phyloP scores from a whole-genome alignment of 306 rosid species.

The Lathyrus sativus region DNA sequence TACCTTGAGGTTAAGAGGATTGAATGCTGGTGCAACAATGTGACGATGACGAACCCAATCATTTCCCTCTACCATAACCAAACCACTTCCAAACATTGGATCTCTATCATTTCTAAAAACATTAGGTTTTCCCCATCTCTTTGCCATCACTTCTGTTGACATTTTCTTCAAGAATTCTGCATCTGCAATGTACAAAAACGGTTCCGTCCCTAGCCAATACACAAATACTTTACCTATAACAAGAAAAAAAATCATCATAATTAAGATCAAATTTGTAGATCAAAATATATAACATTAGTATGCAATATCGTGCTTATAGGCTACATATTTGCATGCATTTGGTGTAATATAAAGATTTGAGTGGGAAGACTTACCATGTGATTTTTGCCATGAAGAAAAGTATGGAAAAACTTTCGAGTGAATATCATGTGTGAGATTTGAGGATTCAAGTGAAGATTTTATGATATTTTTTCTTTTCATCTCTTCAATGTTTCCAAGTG shows the following conservation, averaged over 20 bases:
- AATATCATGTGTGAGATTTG: slow-evolving; percentile 57
- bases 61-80: slow-evolving; percentile 76
- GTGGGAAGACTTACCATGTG: slow-evolving; percentile 52
- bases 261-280: not conserved
- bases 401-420: slow-evolving; percentile 70
- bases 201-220: slow-evolving; percentile 89
- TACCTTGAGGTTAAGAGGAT: slow-evolving; percentile 71
- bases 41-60: slow-evolving; percentile 82
- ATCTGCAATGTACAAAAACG: slow-evolving; percentile 75
- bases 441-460: slow-evolving; percentile 22
- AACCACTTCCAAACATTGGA: slow-evolving; percentile 85
- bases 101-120: slow-evolving; percentile 75
- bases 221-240: slow-evolving; percentile 65
- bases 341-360: not conserved
- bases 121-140: slow-evolving; percentile 82
- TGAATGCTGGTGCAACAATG: slow-evolving; percentile 76
- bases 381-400: slow-evolving; percentile 71
- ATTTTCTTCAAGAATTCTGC: slow-evolving; percentile 67
- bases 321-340: too few species aligned
- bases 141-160: slow-evolving; percentile 64
- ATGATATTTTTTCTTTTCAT: slow-evolving; percentile 52
- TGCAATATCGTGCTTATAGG: too few species aligned
- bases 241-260: not conserved
- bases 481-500: slow-evolving; percentile 69
- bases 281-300: not conserved